Evolutionary conservation across 2,329 filamentous ascomycete genomes (phyloP).

Genomic region (Zasmidium citrigriseum): DNA sequence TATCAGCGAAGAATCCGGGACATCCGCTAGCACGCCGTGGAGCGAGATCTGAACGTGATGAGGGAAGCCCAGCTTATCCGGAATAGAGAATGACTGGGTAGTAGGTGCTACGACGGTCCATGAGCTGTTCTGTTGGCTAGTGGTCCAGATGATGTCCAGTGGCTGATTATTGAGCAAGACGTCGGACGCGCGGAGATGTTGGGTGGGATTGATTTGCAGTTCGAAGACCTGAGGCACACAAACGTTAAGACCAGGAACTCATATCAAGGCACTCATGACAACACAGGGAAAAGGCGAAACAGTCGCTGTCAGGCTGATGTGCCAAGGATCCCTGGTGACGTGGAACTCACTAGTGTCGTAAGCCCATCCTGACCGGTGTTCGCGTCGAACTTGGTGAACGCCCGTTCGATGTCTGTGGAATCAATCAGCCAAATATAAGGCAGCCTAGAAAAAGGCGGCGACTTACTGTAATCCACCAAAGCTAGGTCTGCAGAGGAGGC

Average conservation of each 20-base stretch:
- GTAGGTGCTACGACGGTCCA: conserved; percentile 29
- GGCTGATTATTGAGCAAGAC: conserved; percentile 45
- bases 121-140: conserved; percentile 37
- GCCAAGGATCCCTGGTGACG: conserved; percentile 32
- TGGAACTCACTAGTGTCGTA: conserved; percentile 39
- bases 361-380: conserved; percentile 35
- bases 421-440: conserved; percentile 7
- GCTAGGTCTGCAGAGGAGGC: neutral
- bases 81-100: conserved; percentile 16
- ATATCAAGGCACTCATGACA: neutral
- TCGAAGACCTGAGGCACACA: conserved; percentile 41
- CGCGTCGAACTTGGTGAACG: conserved; percentile 43
- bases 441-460: neutral
- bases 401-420: conserved; percentile 22
- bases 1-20: conserved; percentile 4
- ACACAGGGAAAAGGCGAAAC: conserved; percentile 6
- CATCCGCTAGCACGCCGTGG: conserved; percentile 7
- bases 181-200: conserved; percentile 41
- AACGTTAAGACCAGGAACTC: conserved; percentile 37
- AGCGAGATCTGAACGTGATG: conserved; percentile 9
- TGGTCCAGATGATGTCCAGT: conserved; percentile 43
- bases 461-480: conserved; percentile 25
- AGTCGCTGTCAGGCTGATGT: conserved; percentile 4
- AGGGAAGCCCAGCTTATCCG: conserved; percentile 15
- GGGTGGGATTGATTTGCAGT: conserved; percentile 41